phyloP scores from a whole-genome alignment of 257 asterid species.

The Lantana camara region DNA sequence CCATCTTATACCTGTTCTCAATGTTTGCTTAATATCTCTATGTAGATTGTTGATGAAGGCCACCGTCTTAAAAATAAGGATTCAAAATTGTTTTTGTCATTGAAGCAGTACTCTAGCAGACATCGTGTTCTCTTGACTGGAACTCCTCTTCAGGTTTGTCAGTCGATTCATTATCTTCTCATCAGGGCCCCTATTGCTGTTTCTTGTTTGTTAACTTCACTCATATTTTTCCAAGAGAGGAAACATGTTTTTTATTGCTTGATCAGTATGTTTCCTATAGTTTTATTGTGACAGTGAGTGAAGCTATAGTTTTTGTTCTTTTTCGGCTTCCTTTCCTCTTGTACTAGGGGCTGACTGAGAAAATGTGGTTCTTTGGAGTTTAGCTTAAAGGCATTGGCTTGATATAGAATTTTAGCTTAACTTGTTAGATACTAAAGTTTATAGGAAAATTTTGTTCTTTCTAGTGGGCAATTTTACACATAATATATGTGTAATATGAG shows the following conservation, averaged over 20 bases:
- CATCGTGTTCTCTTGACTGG: conserved; percentile 97
- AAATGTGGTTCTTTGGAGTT: not conserved
- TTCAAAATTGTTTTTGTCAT: conserved; percentile 76
- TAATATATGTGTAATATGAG: not conserved
- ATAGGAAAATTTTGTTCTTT: too few species aligned
- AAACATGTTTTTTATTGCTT: conserved; percentile 1
- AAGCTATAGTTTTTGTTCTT: conserved; percentile 15
- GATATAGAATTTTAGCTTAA: conserved; percentile 9
- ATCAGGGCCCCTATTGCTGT: conserved; percentile 20
- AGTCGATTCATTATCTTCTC: conserved; percentile 14
- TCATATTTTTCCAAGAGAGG: conserved; percentile 10
- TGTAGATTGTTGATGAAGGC: conserved; percentile 98
- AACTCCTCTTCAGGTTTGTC: conserved; percentile 94
- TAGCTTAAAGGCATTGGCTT: conserved; percentile 9
- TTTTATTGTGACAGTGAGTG: not conserved
- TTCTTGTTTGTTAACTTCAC: conserved; percentile 13
- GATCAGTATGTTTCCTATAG: not conserved
- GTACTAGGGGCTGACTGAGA: not conserved
- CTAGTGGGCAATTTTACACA: too few species aligned
- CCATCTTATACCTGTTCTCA: conserved; percentile 26
- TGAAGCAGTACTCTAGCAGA: conserved; percentile 80
- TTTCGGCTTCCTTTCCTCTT: too few species aligned
- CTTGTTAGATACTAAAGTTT: not conserved
- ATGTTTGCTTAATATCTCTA: conserved; percentile 28
- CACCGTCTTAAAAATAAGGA: conserved; percentile 98